Evolutionary conservation across 116 monocot genomes (phyloP), one percentile per base, ranked within the genome.

Genomic region (Cymodocea nodosa): DNA sequence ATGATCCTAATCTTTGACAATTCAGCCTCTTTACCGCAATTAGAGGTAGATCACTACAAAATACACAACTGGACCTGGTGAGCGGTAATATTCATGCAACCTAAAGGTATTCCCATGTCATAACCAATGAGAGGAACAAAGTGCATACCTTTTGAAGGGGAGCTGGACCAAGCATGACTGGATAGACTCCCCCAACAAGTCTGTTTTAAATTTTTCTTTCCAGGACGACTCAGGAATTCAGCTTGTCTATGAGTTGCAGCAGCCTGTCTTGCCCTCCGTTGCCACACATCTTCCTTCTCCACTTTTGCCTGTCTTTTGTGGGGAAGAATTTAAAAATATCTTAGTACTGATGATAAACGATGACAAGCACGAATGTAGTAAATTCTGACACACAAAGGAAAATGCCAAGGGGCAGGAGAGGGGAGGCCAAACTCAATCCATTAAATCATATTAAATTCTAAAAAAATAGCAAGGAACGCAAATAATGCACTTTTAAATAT

Each of bases 201-300:
- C 25, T 56, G 62, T 36, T 73, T 71, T 35, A 18, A 66, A 57
- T 61, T 54, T 44, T 51, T 74, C 44, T 74, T 73, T 69, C 75
- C 51, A 48, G 80, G 74, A 30, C 71, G 79, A 66, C 75, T 83
- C 48, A 95, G 74, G 78, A 95, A 95, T 66, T 87, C 85, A 62
- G 79, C 75, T 49, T 76, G 71, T 65, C 75, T 81, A 53, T 67
- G 76, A 61, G 66, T 72, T n/a, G 77, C 71, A 71, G 75, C 70
- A 73, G 68, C 66, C 73, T 85, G 77, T 53, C 65, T 72, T 35
- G 59, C 69, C 65, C 56, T 85, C 67, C 40, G 70, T 49, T 78
- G 74, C 85, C 85, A 83, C 59, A 73, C 35, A 62, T 54, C 76
- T 49, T 17, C 68, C 55, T 74, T 66, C 25, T 30, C 52, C 15